Base-by-base conservation (phyloP, 2,329 filamentous ascomycete species). In the Canariomyces notabilis region DNA sequence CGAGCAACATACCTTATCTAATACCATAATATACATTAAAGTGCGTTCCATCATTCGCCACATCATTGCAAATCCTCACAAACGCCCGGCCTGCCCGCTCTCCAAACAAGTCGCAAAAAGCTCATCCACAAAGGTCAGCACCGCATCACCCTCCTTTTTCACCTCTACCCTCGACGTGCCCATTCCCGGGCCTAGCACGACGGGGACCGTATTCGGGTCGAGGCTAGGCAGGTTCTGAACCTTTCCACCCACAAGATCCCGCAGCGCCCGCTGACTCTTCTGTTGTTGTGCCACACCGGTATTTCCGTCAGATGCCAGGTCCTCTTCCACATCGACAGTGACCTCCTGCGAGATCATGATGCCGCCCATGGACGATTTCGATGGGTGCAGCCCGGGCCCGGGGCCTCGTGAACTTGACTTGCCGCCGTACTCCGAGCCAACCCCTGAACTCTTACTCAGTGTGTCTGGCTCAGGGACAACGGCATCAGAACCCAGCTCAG, bases 331-430 rank as follows among this genome's bases (percentile, higher is more conserved):
- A 38, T 79, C 72, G n/a, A 83, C 73, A 6, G 73, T 75, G 45
- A 83, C 75, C 55, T 83, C 77, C 51, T 80, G 76, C 19, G 76
- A 78, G 6, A 83, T 74, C 67, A 82, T 75, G 58, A 83, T 83
- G 18, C 79, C 77, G 6, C 78, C 77, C 40, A 72, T 69, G 7
- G 59, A 56, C 6, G 52, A 29, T 6, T 46, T 37, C 3, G 20
- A 19, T 18, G 43, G 47, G 12, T 39, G 44, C 11, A 40, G 38
- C 20, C 22, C 21, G n/a, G n/a, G n/a, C n/a, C n/a, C n/a, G n/a
- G n/a, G n/a, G n/a, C n/a, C n/a, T 20, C 29, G 32, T 6, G n/a
- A 12, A 5, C 16, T 29, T n/a, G n/a, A n/a, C 26, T 32, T 22
- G 21, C 29, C 12, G 20, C 11, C 2, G 22, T 11, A 6, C 40